A percentile compares a stretch with the other conserved stretches of the same genome.
phyloP scores from a whole-genome alignment of 768 basidiomycete genomes.

The Fomitopsis serialis region DNA sequence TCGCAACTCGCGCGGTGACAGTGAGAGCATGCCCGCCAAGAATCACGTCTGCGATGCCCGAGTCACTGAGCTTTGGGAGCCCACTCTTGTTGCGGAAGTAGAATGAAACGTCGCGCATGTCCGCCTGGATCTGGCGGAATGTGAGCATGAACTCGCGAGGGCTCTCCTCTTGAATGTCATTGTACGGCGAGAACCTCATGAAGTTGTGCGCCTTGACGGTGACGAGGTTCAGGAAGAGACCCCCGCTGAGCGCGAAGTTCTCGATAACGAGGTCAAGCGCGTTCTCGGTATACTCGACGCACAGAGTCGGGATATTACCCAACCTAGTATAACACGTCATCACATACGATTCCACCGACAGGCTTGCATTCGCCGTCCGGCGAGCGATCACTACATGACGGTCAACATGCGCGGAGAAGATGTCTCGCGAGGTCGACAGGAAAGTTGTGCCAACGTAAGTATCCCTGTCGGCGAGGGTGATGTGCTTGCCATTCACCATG shows the following conservation, averaged over 20 bases:
- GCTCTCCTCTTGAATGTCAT: slow-evolving; percentile 44
- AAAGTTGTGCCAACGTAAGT: too few relatives aligned
- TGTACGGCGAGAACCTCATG: slow-evolving; percentile 82
- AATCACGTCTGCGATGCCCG: slow-evolving; percentile 80
- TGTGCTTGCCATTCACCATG: too few relatives aligned
- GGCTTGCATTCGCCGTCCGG: too few relatives aligned
- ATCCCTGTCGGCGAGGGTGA: too few relatives aligned
- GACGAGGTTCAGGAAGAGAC: slow-evolving; percentile 79
- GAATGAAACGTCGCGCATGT: slow-evolving; percentile 92
- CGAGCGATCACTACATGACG: too few relatives aligned
- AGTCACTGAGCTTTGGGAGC: slow-evolving; percentile 74
- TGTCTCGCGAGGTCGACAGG: too few relatives aligned
- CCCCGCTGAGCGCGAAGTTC: slow-evolving; percentile 83
- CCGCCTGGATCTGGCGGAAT: slow-evolving; percentile 84
- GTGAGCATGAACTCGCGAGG: slow-evolving; percentile 73
- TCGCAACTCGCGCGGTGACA: slow-evolving; percentile 57
- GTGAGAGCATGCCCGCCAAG: slow-evolving; percentile 80
- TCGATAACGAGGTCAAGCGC: slow-evolving; percentile 85
- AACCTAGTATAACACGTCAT: slow-evolving; percentile 34
- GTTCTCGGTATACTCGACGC: slow-evolving; percentile 91
- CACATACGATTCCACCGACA: too few relatives aligned
- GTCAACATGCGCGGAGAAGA: too few relatives aligned
- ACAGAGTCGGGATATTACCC: slow-evolving; percentile 87
- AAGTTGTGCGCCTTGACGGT: slow-evolving; percentile 74
- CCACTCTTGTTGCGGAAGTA: slow-evolving; percentile 85